These are phyloP conservation scores for Triangularia setosa DNA, from an alignment of 2,329 filamentous ascomycete species.

Conservation along the genomic window DNA sequence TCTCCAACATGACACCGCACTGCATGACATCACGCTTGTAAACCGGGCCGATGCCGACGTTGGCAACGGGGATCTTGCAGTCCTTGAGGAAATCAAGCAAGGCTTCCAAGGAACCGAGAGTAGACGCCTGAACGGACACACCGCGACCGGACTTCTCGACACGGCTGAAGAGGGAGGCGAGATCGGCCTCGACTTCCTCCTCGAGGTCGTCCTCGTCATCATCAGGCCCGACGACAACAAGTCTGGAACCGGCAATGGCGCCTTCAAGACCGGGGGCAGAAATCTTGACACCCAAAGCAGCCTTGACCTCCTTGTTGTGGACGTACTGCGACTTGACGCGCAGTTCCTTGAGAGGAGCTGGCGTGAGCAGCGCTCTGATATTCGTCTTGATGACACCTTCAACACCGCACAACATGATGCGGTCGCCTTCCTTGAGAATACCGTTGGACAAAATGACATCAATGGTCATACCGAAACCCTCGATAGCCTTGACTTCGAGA, in stretches of 20 bases:
- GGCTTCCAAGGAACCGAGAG: slow-evolving; percentile 92
- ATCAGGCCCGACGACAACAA: slow-evolving; percentile 89
- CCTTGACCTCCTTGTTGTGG: slow-evolving; percentile 99
- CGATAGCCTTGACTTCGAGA: slow-evolving; percentile 97
- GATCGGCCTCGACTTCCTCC: slow-evolving; percentile 93
- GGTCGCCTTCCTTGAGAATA: slow-evolving; percentile 88
- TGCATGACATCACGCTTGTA: slow-evolving; percentile 98
- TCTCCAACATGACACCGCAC: slow-evolving; percentile 94
- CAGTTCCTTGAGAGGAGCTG: slow-evolving; percentile 86
- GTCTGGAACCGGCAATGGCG: slow-evolving; percentile 90
- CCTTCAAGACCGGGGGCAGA: slow-evolving; percentile 92
- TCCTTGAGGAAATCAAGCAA: slow-evolving; percentile 92
- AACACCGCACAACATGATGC: slow-evolving; percentile 92
- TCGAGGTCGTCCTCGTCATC: slow-evolving; percentile 96
- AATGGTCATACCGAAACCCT: slow-evolving; percentile 97
- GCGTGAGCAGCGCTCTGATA: slow-evolving; percentile 88
- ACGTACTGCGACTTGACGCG: slow-evolving; percentile 95
- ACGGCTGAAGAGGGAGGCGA: slow-evolving; percentile 84
- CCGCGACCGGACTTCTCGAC: slow-evolving; percentile 90
- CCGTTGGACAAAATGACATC: slow-evolving; percentile 96
- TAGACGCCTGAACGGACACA: slow-evolving; percentile 96
- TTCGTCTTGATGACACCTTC: slow-evolving; percentile 94
- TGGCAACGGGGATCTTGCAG: slow-evolving; percentile 95
- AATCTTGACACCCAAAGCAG: slow-evolving; percentile 97
- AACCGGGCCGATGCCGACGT: slow-evolving; percentile 95